Conservation (phyloP, 2,329 filamentous ascomycete genomes). For the Elsinoe batatas region DNA sequence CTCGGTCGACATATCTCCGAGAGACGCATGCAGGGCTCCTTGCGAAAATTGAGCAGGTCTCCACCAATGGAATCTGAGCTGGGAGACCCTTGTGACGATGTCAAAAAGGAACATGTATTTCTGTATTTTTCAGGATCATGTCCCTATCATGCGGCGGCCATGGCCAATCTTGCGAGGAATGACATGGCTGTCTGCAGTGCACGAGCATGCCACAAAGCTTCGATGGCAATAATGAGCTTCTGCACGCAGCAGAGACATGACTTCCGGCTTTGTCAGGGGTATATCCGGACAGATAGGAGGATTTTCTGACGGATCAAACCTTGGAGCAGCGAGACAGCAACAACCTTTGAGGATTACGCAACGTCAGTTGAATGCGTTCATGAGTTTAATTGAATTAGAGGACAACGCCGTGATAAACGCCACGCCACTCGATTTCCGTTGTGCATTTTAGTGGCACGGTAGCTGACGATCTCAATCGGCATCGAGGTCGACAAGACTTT, state of each 20-base stretch:
- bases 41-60: neutral
- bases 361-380: neutral
- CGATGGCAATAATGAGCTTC: neutral
- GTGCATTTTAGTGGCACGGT: constrained; percentile 4
- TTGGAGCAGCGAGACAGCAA: neutral
- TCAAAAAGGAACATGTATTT: too few species aligned
- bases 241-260: neutral
- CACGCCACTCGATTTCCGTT: constrained; percentile 2
- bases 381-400: neutral
- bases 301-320: constrained; percentile 4
- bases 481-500: neutral
- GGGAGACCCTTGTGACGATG: too few species aligned
- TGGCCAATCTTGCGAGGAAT: neutral
- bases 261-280: neutral
- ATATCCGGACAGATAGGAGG: constrained; percentile 3
- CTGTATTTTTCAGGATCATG: too few species aligned
- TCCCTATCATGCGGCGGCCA: neutral
- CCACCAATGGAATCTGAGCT: too few species aligned
- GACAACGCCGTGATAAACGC: neutral
- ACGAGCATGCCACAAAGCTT: neutral
- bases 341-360: constrained; percentile 3
- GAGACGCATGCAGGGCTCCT: neutral
- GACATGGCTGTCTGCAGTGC: neutral
- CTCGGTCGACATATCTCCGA: constrained; percentile 1
- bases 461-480: neutral